Conservation (phyloP, 2,329 filamentous ascomycete species). For the Fusarium dlaminii region DNA sequence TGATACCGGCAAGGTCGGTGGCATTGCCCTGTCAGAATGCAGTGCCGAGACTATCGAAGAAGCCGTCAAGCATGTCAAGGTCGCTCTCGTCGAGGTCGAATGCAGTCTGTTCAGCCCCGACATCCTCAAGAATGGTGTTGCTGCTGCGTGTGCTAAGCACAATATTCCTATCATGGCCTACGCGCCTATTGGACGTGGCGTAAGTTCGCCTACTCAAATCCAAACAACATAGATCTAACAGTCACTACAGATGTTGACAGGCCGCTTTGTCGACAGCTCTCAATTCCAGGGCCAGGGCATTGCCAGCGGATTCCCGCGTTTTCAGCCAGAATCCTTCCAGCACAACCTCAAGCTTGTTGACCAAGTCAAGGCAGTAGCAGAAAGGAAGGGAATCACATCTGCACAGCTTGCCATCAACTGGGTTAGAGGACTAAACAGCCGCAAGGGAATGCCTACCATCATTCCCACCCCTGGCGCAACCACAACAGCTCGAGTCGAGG, state of each 20-base stretch:
- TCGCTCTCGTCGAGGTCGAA: constrained; percentile 64
- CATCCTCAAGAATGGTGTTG: constrained; percentile 60
- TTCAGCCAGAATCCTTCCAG: constrained; percentile 69
- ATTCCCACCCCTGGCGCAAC: constrained; percentile 75
- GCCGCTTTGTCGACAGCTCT: constrained; percentile 38
- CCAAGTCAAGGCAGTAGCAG: constrained; percentile 66
- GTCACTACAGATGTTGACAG: constrained; percentile 42
- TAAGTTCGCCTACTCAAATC: constrained; percentile 39
- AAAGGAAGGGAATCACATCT: constrained; percentile 67
- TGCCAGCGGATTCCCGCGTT: constrained; percentile 60
- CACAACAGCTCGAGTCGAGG: constrained; percentile 63
- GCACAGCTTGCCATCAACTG: constrained; percentile 75
- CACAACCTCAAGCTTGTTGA: constrained; percentile 71
- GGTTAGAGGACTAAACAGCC: constrained; percentile 61
- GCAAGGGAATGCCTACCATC: constrained; percentile 63
- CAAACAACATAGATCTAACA: constrained; percentile 12
- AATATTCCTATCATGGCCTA: constrained; percentile 77
- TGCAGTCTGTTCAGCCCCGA: constrained; percentile 61
- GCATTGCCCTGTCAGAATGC: constrained; percentile 63
- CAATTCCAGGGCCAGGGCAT: constrained; percentile 38
- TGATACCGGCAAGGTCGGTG: constrained; percentile 61
- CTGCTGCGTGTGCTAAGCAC: constrained; percentile 67
- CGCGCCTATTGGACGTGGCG: constrained; percentile 71
- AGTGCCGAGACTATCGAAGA: constrained; percentile 59
- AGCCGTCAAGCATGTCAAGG: constrained; percentile 55